phyloP scores from a whole-genome alignment of 805 yeast species.

The Ogataea thermomethanolica region DNA sequence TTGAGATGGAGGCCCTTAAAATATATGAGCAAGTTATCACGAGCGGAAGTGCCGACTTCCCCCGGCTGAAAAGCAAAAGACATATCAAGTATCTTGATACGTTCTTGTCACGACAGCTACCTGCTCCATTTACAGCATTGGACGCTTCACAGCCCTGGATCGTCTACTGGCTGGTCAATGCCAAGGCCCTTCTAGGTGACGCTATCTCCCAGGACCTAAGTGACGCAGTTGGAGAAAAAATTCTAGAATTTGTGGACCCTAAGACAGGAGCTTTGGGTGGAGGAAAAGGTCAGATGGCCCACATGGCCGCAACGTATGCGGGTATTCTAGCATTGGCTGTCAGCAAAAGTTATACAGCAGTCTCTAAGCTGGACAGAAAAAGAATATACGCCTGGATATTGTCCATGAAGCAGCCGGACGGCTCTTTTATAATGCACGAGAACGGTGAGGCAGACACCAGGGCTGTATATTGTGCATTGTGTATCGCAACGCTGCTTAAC shows the following conservation, averaged over 20 bases:
- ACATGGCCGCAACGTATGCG: slow-evolving; percentile 82
- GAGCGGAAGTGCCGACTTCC: slow-evolving; percentile 31
- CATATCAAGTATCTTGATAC: slow-evolving; percentile 45
- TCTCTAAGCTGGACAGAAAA: slow-evolving; percentile 43
- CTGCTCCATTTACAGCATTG: slow-evolving; percentile 47
- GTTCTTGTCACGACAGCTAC: slow-evolving; percentile 44
- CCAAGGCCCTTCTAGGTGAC: slow-evolving; percentile 41
- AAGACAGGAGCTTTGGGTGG: slow-evolving; percentile 77
- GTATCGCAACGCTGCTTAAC: slow-evolving; percentile 61
- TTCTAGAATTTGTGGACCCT: slow-evolving; percentile 29
- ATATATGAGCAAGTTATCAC: slow-evolving; percentile 32
- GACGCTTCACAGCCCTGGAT: slow-evolving; percentile 96
- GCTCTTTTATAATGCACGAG: slow-evolving; percentile 70
- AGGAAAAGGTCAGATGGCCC: slow-evolving; percentile 77
- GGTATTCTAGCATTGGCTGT: slow-evolving; percentile 60
- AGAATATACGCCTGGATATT: slow-evolving; percentile 62
- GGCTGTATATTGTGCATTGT: slow-evolving; percentile 83
- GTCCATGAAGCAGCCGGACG: slow-evolving; percentile 59
- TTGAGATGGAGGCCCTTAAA: slow-evolving; percentile 33
- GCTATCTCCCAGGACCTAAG: slow-evolving; percentile 18
- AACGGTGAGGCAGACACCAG: slow-evolving; percentile 86
- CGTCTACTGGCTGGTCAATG: slow-evolving; percentile 75
- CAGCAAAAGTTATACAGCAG: slow-evolving; percentile 39
- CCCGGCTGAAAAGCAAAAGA: slow-evolving; percentile 25
- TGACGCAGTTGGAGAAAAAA: slow-evolving; percentile 28